phyloP scores from a whole-genome alignment of 495 filamentous ascomycete genomes.

The Acidomyces sp. region DNA sequence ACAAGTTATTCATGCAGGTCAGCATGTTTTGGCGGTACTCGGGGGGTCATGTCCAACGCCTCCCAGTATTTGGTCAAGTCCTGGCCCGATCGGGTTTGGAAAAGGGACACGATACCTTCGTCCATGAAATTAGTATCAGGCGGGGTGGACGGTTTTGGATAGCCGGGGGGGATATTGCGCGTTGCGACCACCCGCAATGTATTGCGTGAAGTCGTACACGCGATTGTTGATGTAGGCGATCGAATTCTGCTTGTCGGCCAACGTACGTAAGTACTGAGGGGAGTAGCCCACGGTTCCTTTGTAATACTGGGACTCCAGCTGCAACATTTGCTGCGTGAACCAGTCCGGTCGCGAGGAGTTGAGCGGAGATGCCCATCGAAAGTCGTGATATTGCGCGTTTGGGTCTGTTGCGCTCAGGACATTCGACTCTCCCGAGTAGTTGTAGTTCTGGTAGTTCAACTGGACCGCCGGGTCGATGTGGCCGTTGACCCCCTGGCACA shows the following conservation, averaged over 20 bases:
- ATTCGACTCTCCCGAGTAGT: constrained; percentile 49
- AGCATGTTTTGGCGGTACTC: constrained; percentile 53
- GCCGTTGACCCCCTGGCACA: constrained; percentile 57
- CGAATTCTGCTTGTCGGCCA: constrained; percentile 48
- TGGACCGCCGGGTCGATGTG: constrained; percentile 62
- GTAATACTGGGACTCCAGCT: constrained; percentile 63
- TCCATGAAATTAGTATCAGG: constrained; percentile 76
- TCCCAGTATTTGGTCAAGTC: constrained; percentile 82
- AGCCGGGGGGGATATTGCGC: constrained; percentile 41
- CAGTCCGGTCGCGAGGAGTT: constrained; percentile 77
- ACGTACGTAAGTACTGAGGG: constrained; percentile 55
- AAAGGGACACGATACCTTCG: constrained; percentile 56
- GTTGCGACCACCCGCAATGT: constrained; percentile 62
- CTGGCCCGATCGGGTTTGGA: constrained; percentile 57
- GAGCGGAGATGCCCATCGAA: constrained; percentile 67
- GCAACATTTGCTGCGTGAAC: constrained; percentile 74
- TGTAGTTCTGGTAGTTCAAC: constrained; percentile 67
- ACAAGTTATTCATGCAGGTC: constrained; percentile 83
- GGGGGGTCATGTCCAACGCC: constrained; percentile 42
- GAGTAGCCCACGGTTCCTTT: constrained; percentile 85
- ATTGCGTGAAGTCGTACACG: constrained; percentile 87
- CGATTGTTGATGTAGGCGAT: constrained; percentile 69
- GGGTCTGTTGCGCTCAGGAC: constrained; percentile 52
- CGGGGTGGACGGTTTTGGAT: constrained; percentile 33
- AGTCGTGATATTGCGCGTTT: constrained; percentile 82